phyloP scores from a whole-genome alignment of 306 rosid genomes.

The Rubus idaeus region DNA sequence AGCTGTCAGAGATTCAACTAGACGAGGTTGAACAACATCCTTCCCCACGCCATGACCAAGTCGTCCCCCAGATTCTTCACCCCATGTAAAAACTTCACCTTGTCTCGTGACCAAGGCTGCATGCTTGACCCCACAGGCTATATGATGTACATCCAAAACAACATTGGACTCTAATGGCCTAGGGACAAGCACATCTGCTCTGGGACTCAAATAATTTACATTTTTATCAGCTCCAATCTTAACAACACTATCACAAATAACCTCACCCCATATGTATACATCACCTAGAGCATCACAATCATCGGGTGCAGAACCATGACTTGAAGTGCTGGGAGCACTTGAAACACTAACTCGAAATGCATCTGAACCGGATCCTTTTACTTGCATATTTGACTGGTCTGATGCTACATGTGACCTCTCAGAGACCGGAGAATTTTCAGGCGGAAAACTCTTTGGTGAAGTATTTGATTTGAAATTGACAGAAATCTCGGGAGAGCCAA shows the following conservation, averaged over 20 bases:
- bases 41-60: conserved; percentile 97
- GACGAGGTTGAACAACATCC: conserved; percentile 77
- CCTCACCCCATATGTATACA: conserved; percentile 97
- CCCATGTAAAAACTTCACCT: conserved; percentile 98
- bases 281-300: conserved; percentile 96
- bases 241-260: conserved; percentile 64
- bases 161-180: conserved; percentile 80
- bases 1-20: conserved; percentile 81
- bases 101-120: conserved; percentile 92
- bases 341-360: conserved; percentile 97
- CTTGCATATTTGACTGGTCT: conserved; percentile 81
- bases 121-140: conserved; percentile 95
- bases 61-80: conserved; percentile 99
- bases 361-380: conserved; percentile 92
- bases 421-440: conserved; percentile 50
- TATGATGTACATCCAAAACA: conserved; percentile 82
- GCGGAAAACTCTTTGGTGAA: conserved; percentile 55
- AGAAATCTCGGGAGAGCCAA: conserved; percentile 73
- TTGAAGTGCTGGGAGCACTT: conserved; percentile 97
- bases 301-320: conserved; percentile 96
- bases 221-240: conserved; percentile 71
- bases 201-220: conserved; percentile 50
- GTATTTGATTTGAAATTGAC: conserved; percentile 50
- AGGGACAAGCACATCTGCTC: conserved; percentile 90
- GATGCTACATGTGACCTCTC: conserved; percentile 78